Percentiles rank a stretch among this genome's conserved stretches.
These are phyloP conservation scores for Myrmaecium sp. DNA, from an alignment of 2,329 filamentous ascomycete species.

Conservation along the genomic window DNA sequence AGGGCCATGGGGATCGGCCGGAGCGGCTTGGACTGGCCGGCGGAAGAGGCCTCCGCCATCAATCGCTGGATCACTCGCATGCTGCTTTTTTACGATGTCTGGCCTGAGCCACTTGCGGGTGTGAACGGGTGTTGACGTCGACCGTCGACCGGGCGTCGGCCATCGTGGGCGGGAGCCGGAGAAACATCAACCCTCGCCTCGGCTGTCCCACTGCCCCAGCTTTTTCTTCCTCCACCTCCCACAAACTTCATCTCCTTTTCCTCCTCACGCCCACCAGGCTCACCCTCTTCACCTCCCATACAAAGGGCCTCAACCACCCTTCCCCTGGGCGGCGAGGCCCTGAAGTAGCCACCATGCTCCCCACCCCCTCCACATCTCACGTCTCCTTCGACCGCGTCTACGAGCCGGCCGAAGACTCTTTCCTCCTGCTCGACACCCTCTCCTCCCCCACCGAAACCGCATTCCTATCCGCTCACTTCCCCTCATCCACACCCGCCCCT, in stretches of 20 bases:
- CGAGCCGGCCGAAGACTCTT: conserved; percentile 92
- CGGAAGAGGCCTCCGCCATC: conserved; percentile 19
- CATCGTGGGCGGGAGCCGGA: too few species aligned
- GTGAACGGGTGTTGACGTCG: too few species aligned
- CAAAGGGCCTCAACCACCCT: too few species aligned
- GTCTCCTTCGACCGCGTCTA: conserved; percentile 80
- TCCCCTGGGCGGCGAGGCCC: background rate
- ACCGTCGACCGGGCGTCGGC: too few species aligned
- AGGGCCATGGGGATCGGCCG: conserved; percentile 43
- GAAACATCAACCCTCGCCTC: too few species aligned
- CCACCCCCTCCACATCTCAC: conserved; percentile 85
- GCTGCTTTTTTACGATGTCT: too few species aligned
- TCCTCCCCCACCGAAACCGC: conserved; percentile 50
- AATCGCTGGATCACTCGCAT: too few species aligned
- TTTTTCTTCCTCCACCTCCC: too few species aligned
- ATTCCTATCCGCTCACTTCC: conserved; percentile 53
- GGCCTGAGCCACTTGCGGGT: too few species aligned
- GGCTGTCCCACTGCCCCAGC: too few species aligned
- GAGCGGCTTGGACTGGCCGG: conserved; percentile 15
- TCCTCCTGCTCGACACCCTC: conserved; percentile 79
- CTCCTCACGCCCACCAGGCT: too few species aligned
- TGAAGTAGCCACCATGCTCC: conserved; percentile 53
- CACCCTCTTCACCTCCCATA: conserved; percentile 4
- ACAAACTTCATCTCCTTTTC: too few species aligned
- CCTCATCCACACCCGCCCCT: conserved; percentile 14